Evolutionary conservation across 2,329 filamentous ascomycete genomes (phyloP), one percentile per base, ranked within the genome.

Genomic region (Lecanicillium sp.): DNA sequence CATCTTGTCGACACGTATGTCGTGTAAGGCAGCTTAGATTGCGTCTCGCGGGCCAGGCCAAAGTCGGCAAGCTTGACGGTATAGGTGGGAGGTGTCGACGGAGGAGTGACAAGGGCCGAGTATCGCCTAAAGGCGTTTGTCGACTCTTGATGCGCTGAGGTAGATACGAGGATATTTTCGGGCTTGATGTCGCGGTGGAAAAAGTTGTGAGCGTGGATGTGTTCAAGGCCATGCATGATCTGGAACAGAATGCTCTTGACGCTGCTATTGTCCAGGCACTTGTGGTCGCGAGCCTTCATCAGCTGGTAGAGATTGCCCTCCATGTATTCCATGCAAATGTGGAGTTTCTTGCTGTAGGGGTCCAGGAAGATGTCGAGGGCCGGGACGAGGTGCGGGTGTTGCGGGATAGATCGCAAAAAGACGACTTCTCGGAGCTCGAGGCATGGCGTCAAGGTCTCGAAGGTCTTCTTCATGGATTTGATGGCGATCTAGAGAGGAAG

Each of bases 381-480:
- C 27, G 92, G 92, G n/a, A 98, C 92, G 25, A 98, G 75, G 60
- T 98, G 92, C 51, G 80, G 78, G 57, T 98, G 92, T 32, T 76
- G 70, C 3, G 92, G 92, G 13, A 98, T 70, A 9, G 88, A 90
- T 55, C 87, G 82, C 33, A 98, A 70, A 64, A 98, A 98, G 58
- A 98, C 92, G 48, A 98, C 92, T 62, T 98, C 92, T 45, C 92
- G 83, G 38, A 98, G 76, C 62, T 98, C 92, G 47, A 95, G 67
- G 60, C 92, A 98, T 37, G 88, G 84, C 13, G 77, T 68, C 56
- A 95, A 88, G 2, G 86, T 94, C 52, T 96, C 89, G 53, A 96
- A 98, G 0, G 84, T 89, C 76, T 98, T 98, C 74, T 98, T 98
- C 92, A 98, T 98, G 5, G 92, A 96, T 67, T 98, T 98, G 67